phyloP scores from a whole-genome alignment of 2,329 filamentous ascomycete genomes.

The Escovopsis weberi region DNA sequence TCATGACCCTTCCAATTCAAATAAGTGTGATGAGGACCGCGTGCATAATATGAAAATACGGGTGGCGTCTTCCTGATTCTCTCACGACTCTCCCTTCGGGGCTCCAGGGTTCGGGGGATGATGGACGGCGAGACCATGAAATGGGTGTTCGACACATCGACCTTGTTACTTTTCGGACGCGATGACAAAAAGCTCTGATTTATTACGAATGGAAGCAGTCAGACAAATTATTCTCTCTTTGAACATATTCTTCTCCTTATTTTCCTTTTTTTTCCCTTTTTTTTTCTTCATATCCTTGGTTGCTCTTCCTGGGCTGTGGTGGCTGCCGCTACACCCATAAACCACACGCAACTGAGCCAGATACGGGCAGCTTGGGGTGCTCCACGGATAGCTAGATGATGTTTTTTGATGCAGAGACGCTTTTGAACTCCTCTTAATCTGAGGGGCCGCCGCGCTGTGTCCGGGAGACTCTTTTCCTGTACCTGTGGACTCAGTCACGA shows the following conservation, averaged over 20 bases:
- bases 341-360: too few species aligned
- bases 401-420: too few species aligned
- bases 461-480: too few species aligned
- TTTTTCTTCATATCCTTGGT: not conserved
- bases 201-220: slow-evolving; percentile 26
- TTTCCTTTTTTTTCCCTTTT: slow-evolving; percentile 3
- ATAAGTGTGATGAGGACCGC: slow-evolving; percentile 99
- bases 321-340: too few species aligned
- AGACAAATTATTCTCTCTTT: not conserved
- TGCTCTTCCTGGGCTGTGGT: not conserved
- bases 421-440: too few species aligned
- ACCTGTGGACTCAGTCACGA: too few species aligned
- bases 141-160: slow-evolving; percentile 98
- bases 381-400: too few species aligned
- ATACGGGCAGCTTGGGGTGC: too few species aligned
- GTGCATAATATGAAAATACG: slow-evolving; percentile 74
- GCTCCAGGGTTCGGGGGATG: slow-evolving; percentile 76
- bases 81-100: slow-evolving; percentile 72
- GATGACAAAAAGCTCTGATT: slow-evolving; percentile 93
- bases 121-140: slow-evolving; percentile 63
- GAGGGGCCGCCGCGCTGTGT: too few species aligned
- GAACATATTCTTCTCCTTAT: slow-evolving; percentile 1
- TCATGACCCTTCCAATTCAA: slow-evolving; percentile 98
- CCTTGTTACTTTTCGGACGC: slow-evolving; percentile 98
- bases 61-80: slow-evolving; percentile 48